phyloP scores from a whole-genome alignment of 176 grass and related monocot species.

The Triticum timopheevii region DNA sequence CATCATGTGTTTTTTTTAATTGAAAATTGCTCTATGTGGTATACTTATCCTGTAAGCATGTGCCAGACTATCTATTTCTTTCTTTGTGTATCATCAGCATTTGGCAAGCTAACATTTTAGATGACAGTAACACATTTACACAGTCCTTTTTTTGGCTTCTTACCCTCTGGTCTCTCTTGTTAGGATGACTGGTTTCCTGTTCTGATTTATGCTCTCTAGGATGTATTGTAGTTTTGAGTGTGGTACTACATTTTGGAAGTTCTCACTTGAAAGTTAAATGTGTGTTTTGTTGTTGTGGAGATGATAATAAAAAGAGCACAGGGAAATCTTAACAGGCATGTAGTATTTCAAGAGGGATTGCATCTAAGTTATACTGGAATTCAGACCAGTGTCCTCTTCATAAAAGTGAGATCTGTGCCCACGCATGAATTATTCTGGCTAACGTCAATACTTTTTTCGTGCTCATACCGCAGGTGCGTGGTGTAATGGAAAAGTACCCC shows the following conservation, averaged over 20 bases:
- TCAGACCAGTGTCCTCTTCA: not conserved
- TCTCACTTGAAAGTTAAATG: slow-evolving; percentile 2
- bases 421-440: slow-evolving; percentile 5
- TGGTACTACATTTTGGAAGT: not conserved
- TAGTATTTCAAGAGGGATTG: slow-evolving; percentile 15
- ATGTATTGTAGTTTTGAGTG: not conserved
- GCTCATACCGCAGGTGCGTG: slow-evolving; percentile 62
- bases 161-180: not conserved
- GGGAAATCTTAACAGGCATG: not conserved
- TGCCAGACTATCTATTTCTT: not conserved
- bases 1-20: not conserved
- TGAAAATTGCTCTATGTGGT: not conserved
- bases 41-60: not conserved
- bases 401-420: not conserved
- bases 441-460: slow-evolving; percentile 6
- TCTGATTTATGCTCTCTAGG: slow-evolving; percentile 4
- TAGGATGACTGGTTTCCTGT: not conserved
- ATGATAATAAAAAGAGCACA: not conserved
- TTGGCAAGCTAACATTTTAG: slow-evolving; percentile 8
- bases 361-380: not conserved
- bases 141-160: not conserved
- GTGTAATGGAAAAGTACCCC: slow-evolving; percentile 96
- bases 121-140: not conserved
- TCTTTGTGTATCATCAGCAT: not conserved
- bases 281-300: not conserved